Evolutionary conservation across 352 stramenopile genomes (phyloP).

Genomic region (Pythium brachiatum): DNA sequence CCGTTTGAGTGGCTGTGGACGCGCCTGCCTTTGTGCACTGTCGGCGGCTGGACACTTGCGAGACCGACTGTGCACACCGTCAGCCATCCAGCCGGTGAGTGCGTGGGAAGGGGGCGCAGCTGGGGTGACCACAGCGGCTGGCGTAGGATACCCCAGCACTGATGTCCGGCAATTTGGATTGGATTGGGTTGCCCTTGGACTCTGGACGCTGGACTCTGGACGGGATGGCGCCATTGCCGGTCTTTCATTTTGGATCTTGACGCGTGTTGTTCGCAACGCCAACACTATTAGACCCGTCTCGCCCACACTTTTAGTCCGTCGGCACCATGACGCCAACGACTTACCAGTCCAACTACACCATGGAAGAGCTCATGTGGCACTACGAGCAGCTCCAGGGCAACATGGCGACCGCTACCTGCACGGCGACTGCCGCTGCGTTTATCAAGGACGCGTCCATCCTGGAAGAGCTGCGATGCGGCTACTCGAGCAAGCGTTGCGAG

Average conservation of each 20-base stretch:
- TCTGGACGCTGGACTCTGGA: not conserved
- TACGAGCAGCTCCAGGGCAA: constrained; percentile 22
- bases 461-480: constrained; percentile 17
- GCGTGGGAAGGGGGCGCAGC: constrained; percentile 2
- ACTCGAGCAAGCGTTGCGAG: constrained; percentile 20
- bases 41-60: not conserved
- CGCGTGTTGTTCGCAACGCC: not conserved
- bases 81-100: constrained; percentile 4
- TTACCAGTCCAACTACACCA: constrained; percentile 10
- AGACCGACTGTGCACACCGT: constrained; percentile 2
- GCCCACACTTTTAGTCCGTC: not conserved
- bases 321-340: not conserved
- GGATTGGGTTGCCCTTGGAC: not conserved
- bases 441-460: constrained; percentile 11
- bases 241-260: constrained; percentile 20
- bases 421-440: not conserved
- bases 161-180: not conserved
- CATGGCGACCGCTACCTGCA: constrained; percentile 3
- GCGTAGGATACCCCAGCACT: constrained; percentile 1
- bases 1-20: not conserved
- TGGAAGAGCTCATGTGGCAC: constrained; percentile 25
- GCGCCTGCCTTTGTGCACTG: not conserved
- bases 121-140: constrained; percentile 1
- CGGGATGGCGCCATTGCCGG: not conserved
- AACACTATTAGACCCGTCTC: not conserved